Base-by-base conservation (phyloP, 2,329 filamentous ascomycete species). In the Domatiomyces globalis region DNA sequence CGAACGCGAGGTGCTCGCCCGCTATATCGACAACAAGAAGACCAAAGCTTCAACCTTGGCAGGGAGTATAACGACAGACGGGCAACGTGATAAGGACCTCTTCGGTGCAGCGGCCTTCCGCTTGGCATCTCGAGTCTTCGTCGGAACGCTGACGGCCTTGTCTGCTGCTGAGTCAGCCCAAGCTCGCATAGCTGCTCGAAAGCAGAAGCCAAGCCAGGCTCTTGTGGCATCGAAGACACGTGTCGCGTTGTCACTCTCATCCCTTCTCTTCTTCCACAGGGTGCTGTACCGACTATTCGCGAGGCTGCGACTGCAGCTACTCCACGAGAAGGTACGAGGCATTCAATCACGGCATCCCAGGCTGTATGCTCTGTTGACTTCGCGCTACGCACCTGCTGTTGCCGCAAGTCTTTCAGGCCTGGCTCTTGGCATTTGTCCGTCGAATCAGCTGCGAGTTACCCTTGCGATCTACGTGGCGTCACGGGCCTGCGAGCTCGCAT, bases 231-330 rank as follows among this genome's bases (percentile, higher is more conserved):
- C 83, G 0, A 74, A 82, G 0, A 84, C 85, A 20, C 79, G 88
- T 51, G 74, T 95, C 8, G 90, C 88, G 0, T 73, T 89, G 7
- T 92, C 87, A 0, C 75, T 95, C 12, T 89, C 88, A 15, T 78
- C 85, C 2, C 87, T 95, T 56, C 76, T 96, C 18, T 79, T 96
- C 44, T 79, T 94, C 55, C 92, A 98, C 66, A 81, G 92, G 27
- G 74, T 95, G 1, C 80, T 96, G 22, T 87, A 90, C 69, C 86
- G 90, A 53, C 95, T 96, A 73, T 85, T 96, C 61, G 78, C 79
- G 22, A 80, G 87, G 25, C 72, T 96, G 44, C 83, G 90, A 46
- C 74, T 78, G 1, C 87, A 87, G 57, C 74, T 98, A 3, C 79
- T 94, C 43, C 82, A 84, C 36, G 78, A 86, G n/a, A 79, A 86